Conservation (phyloP, 441 rosid species). For the Cnidoscolus chayamansa region DNA sequence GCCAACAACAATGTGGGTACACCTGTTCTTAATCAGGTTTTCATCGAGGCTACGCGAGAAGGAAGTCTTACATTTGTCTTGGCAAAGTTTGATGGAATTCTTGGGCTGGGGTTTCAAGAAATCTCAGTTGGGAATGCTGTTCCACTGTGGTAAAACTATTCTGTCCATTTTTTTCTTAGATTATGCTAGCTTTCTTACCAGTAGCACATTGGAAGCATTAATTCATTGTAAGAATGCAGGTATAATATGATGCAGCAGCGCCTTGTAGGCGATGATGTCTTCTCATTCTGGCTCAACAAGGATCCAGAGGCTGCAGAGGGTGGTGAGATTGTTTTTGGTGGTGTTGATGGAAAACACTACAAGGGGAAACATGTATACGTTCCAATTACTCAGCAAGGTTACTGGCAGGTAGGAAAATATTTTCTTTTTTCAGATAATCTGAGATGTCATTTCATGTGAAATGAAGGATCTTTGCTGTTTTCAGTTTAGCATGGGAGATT, state of each 20-base stretch:
- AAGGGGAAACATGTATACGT: slow-evolving; percentile 69
- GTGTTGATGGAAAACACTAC: slow-evolving; percentile 57
- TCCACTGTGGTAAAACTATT: slow-evolving; percentile 56
- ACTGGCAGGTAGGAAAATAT: slow-evolving; percentile 62
- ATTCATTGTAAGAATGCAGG: slow-evolving; percentile 37
- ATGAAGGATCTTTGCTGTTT: slow-evolving; percentile 12
- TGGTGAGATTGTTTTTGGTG: slow-evolving; percentile 87
- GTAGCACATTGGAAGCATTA: not conserved
- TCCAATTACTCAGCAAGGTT: slow-evolving; percentile 62
- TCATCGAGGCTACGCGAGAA: slow-evolving; percentile 70
- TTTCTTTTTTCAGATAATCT: not conserved
- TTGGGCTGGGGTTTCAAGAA: slow-evolving; percentile 83
- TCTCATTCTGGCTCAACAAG: slow-evolving; percentile 78
- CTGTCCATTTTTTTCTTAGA: not conserved
- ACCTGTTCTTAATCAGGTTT: slow-evolving; percentile 39
- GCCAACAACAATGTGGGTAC: not conserved
- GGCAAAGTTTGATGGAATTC: slow-evolving; percentile 73
- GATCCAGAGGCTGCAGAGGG: slow-evolving; percentile 45
- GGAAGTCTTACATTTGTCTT: slow-evolving; percentile 50
- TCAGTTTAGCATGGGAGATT: slow-evolving; percentile 73
- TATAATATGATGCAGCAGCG: slow-evolving; percentile 65
- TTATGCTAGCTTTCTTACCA: not conserved
- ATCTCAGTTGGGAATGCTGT: slow-evolving; percentile 63
- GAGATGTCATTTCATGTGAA: not conserved
- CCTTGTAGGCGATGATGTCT: slow-evolving; percentile 49